A percentile compares a stretch with the other conserved stretches of the same genome.
phyloP scores from a whole-genome alignment of 768 basidiomycete genomes.

The Saitozyma sp. region DNA sequence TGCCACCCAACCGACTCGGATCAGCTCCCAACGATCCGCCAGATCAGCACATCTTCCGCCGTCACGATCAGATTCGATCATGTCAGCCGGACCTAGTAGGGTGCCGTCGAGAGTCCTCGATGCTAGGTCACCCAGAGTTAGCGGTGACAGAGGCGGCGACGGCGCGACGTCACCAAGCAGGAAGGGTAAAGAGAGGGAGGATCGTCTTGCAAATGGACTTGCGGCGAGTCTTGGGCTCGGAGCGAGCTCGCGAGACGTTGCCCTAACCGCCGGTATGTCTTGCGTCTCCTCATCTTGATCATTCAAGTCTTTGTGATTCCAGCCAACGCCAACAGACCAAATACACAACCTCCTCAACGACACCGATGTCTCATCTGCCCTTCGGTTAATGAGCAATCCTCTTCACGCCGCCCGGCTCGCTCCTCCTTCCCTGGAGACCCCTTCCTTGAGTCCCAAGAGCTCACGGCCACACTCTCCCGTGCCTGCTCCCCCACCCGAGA shows the following conservation, averaged over 20 bases:
- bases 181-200: slow-evolving; percentile 30
- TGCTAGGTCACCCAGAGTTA: too few species aligned
- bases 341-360: slow-evolving; percentile 36
- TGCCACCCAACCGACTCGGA: too few species aligned
- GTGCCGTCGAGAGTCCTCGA: too few species aligned
- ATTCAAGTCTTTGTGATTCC: background rate
- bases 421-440: background rate
- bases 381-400: slow-evolving; percentile 29
- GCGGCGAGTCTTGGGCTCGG: slow-evolving; percentile 32
- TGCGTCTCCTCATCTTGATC: background rate
- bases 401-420: slow-evolving; percentile 10
- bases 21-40: too few species aligned
- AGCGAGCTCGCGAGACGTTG: slow-evolving; percentile 14
- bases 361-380: slow-evolving; percentile 33
- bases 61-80: too few species aligned
- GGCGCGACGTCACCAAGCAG: background rate
- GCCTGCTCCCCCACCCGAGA: slow-evolving; percentile 4
- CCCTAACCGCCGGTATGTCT: slow-evolving; percentile 25
- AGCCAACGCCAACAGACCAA: slow-evolving; percentile 26
- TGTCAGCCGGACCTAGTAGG: too few species aligned
- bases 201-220: slow-evolving; percentile 14
- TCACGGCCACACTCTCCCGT: slow-evolving; percentile 8
- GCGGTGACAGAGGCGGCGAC: too few species aligned
- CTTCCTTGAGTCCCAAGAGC: too few species aligned
- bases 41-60: too few species aligned